phyloP scores from a whole-genome alignment of 2,329 filamentous ascomycete genomes.

The Hirsutella minnesotensis region DNA sequence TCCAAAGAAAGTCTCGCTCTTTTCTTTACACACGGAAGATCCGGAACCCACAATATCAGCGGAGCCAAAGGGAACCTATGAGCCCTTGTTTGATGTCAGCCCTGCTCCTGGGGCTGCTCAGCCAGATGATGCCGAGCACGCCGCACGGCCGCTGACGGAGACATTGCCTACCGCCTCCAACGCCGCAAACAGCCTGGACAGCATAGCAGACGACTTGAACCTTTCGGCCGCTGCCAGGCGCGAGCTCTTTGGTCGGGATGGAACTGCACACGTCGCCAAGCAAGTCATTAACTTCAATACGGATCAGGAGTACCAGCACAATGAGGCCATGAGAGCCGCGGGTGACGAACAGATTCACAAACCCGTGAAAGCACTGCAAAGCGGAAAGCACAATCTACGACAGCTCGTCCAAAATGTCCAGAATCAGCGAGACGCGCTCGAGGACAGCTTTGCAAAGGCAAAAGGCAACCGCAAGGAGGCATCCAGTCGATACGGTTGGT shows the following conservation, averaged over 20 bases:
- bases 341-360: conserved; percentile 67
- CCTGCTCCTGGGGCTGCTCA: conserved; percentile 9
- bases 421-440: conserved; percentile 73
- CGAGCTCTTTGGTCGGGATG: conserved; percentile 70
- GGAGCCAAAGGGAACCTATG: conserved; percentile 25
- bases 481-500: conserved; percentile 74
- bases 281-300: conserved; percentile 80
- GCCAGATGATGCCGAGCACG: conserved; percentile 19
- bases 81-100: conserved; percentile 35
- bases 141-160: conserved; percentile 7
- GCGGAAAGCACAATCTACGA: conserved; percentile 72
- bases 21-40: conserved; percentile 46
- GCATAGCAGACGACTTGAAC: conserved; percentile 66
- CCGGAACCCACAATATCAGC: conserved; percentile 8
- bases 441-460: conserved; percentile 82
- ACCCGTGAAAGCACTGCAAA: conserved; percentile 73
- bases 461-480: conserved; percentile 72
- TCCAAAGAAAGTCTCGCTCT: conserved; percentile 53
- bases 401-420: conserved; percentile 77
- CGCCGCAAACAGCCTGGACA: conserved; percentile 46
- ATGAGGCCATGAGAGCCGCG: conserved; percentile 61
- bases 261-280: conserved; percentile 26
- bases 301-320: conserved; percentile 74
- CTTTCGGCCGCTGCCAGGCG: conserved; percentile 65
- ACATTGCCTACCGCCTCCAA: conserved; percentile 14